Percentiles rank a stretch among this genome's conserved stretches.
Evolutionary conservation across 139 green algal genomes (phyloP).

Genomic region (Chlamydomonas sp.): DNA sequence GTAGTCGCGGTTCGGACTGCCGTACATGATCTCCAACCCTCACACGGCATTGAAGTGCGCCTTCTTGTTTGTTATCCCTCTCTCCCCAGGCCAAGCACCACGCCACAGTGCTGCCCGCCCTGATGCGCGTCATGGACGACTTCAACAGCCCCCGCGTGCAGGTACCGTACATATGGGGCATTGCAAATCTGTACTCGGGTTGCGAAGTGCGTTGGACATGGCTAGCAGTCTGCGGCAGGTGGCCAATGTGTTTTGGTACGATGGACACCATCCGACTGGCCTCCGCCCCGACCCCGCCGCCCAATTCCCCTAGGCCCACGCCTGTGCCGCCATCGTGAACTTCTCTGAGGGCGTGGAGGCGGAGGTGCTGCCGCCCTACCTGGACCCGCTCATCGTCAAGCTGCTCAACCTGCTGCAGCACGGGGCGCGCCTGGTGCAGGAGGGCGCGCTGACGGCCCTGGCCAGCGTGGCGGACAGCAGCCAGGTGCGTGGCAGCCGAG

Average conservation of each 20-base stretch:
- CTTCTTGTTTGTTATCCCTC: not conserved
- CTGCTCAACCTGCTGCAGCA: conserved; percentile 71
- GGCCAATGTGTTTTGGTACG: too few relatives aligned
- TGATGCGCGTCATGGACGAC: conserved; percentile 92
- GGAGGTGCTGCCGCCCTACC: conserved; percentile 90
- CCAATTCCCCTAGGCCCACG: conserved; percentile 84
- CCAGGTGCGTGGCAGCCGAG: conserved; percentile 53
- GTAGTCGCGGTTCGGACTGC: too few relatives aligned
- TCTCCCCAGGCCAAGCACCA: conserved; percentile 71
- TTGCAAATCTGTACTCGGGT: not conserved
- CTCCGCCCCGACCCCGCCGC: not conserved
- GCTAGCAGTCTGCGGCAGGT: too few relatives aligned
- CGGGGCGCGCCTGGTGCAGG: conserved; percentile 83
- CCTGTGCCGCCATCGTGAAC: conserved; percentile 95
- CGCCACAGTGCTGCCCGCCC: conserved; percentile 70
- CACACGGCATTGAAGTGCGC: not conserved
- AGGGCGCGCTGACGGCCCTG: conserved; percentile 95
- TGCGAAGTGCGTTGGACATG: too few relatives aligned
- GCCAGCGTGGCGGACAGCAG: conserved; percentile 93
- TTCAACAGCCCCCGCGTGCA: conserved; percentile 87
- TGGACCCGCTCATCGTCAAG: conserved; percentile 92
- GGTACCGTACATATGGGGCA: conserved; percentile 28
- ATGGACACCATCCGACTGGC: not conserved
- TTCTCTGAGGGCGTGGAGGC: conserved; percentile 92
- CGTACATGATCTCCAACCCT: too few relatives aligned